Evolutionary conservation across 1,284 basidiomycete genomes (phyloP).

Genomic region (Trametes hirsuta): DNA sequence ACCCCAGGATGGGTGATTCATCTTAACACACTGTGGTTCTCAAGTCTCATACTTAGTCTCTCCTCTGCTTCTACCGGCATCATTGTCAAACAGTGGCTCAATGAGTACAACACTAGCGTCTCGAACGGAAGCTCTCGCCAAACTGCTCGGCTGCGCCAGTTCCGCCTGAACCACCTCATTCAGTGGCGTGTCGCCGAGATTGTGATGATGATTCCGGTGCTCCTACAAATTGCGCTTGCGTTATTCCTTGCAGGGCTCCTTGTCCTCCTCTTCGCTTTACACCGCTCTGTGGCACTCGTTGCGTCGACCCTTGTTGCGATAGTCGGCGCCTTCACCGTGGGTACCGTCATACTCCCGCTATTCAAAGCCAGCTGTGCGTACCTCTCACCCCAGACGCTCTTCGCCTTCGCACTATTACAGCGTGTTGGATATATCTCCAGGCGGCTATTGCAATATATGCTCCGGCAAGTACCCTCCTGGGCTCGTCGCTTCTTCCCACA

Average conservation of each 20-base stretch:
- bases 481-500: too few species aligned
- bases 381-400: too few species aligned
- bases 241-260: constrained; percentile 18
- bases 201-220: constrained; percentile 9
- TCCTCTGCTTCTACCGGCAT: constrained; percentile 27
- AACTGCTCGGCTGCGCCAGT: constrained; percentile 8
- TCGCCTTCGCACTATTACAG: too few species aligned
- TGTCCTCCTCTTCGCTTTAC: constrained; percentile 8
- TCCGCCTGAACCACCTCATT: background rate
- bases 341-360: too few species aligned
- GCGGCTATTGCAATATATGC: too few species aligned
- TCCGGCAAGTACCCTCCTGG: too few species aligned
- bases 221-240: constrained; percentile 13
- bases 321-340: too few species aligned
- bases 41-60: constrained; percentile 68
- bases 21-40: constrained; percentile 69
- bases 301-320: background rate
- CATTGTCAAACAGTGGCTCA: constrained; percentile 22
- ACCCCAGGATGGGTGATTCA: constrained; percentile 37
- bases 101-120: background rate
- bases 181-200: constrained; percentile 6
- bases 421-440: too few species aligned
- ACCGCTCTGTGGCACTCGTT: background rate
- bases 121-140: background rate
- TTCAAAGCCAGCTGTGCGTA: too few species aligned